Base-by-base conservation (phyloP, 768 basidiomycete species). In the Termitomyces sp. region DNA sequence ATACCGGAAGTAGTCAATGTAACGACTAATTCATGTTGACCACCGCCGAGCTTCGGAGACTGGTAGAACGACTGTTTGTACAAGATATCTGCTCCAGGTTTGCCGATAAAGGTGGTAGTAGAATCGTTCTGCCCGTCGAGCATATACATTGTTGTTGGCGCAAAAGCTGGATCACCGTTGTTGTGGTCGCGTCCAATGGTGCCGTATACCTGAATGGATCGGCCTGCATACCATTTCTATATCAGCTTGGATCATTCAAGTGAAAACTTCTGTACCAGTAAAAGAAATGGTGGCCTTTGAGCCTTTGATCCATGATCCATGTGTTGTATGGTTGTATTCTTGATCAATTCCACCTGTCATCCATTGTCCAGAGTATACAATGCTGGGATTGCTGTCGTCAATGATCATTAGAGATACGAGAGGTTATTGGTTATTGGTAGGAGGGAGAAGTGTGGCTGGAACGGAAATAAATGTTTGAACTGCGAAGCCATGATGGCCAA, bases 201-300 rank as follows among this genome's bases (percentile, higher is more conserved):
- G 10, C 61, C 58, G 38, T 59, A 62, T 16, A 62, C 61, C 27
- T 40, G 38, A 9, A 62, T 57, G 4, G 58, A 59, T 29, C 14
- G 41, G 11, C 61, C 61, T 59, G 17, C 17, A 31, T 40, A 23
- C 5, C 37, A 29, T 19, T n/a, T 2, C 16, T 3, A 4, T 40
- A 46, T 54, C 32, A 46, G 44, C 6, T 54, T 12, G 10, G 14
- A 27, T 2, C 8, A 19, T 37, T 17, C n/a, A n/a, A n/a, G n/a
- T n/a, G n/a, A n/a, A n/a, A n/a, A n/a, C n/a, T n/a, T 34, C 25
- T 37, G 34, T 49, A 59, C 58, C 58, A 44, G 32, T 54, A 31
- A 59, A 59, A 29, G 42, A 37, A 11, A 60, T 49, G 7, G 31
- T 43, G 5, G 51, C 59, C 12, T 43, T 50, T 7, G 59, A 52